These are phyloP conservation scores for Hygrocybe punicea DNA, from an alignment of 768 basidiomycete species.

Conservation along the genomic window DNA sequence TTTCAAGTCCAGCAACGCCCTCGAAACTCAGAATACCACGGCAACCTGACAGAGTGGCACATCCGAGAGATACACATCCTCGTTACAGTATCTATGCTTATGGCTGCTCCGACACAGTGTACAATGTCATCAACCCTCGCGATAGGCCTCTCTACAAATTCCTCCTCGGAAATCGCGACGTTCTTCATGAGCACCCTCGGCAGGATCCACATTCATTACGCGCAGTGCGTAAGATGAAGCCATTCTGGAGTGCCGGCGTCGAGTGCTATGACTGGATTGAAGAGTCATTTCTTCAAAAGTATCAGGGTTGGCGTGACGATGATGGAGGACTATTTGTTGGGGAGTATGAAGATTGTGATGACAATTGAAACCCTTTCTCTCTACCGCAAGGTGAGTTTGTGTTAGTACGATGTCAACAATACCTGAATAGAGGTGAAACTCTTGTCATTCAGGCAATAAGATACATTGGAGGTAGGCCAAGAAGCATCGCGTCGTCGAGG, in stretches of 20 bases:
- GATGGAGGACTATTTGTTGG: background rate
- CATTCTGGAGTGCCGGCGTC: constrained; percentile 4
- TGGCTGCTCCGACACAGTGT: constrained; percentile 18
- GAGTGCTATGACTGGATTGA: constrained; percentile 4
- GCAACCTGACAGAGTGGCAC: background rate
- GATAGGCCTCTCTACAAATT: background rate
- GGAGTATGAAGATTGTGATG: background rate
- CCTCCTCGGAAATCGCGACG: background rate
- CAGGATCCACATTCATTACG: background rate
- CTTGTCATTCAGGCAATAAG: no score
- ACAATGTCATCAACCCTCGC: constrained; percentile 4
- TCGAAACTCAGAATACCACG: background rate
- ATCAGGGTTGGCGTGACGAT: background rate
- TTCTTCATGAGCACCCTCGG: constrained; percentile 6
- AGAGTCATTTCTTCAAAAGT: background rate
- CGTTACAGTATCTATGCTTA: constrained; percentile 17
- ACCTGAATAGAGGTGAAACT: no score
- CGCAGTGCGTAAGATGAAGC: constrained; percentile 11
- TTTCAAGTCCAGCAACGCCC: background rate
- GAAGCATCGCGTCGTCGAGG: no score
- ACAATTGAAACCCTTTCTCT: no score
- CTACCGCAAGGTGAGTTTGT: no score
- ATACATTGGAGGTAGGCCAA: no score
- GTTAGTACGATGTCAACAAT: no score
- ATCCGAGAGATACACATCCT: constrained; percentile 9